These are phyloP conservation scores for Dinochytrium kinnereticum DNA, from an alignment of 371 early-diverging fungal genomes.

Conservation along the genomic window DNA sequence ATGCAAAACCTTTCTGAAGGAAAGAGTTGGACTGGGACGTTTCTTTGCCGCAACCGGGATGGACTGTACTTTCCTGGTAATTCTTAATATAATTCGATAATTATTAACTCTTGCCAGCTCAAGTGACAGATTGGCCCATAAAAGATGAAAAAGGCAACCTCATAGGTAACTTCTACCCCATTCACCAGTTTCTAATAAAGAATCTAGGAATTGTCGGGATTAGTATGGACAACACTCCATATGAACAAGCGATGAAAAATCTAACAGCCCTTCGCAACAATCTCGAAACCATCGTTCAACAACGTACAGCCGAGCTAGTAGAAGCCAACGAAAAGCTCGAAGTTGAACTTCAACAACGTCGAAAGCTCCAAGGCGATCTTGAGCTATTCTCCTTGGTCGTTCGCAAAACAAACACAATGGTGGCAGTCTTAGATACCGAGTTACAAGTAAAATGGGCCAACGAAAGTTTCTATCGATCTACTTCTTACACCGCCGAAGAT, in stretches of 20 bases:
- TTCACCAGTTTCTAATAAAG: not conserved
- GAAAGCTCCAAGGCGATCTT: not conserved
- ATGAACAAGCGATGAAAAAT: not conserved
- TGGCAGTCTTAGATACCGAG: not conserved
- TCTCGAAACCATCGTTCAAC: conserved; percentile 5
- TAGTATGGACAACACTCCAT: not conserved
- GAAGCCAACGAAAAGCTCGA: not conserved
- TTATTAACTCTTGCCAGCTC: too few relatives aligned
- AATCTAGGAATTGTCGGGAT: not conserved
- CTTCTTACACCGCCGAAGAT: not conserved
- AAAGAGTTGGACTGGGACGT: not conserved
- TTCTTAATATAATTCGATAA: not conserved
- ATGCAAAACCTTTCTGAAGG: not conserved
- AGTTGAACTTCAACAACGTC: not conserved
- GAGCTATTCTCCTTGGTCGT: not conserved
- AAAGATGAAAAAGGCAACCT: not conserved
- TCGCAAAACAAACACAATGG: conserved; percentile 11
- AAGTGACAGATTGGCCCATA: conserved; percentile 6
- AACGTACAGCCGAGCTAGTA: conserved; percentile 1
- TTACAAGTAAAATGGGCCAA: not conserved
- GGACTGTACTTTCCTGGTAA: conserved; percentile 3
- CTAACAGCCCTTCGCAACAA: not conserved
- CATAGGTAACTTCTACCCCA: not conserved
- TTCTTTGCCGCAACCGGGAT: not conserved
- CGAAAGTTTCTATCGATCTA: conserved; percentile 8